Conservation (phyloP, 768 basidiomycete species). For the Termitomyces sp. region DNA sequence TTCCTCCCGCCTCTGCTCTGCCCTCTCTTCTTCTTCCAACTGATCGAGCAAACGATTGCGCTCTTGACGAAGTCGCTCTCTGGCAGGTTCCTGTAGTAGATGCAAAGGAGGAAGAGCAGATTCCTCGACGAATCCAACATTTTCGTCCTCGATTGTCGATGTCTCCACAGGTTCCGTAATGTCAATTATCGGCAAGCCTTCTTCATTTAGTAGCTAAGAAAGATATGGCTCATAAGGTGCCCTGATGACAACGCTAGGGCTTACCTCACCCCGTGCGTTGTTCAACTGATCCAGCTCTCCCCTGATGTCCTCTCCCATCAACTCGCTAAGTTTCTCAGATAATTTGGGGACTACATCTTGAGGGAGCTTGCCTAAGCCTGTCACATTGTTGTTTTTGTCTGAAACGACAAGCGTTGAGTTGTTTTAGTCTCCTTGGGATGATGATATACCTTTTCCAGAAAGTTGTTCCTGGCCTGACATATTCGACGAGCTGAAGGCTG, state of each 20-base stretch:
- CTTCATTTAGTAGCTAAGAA: constrained; percentile 62
- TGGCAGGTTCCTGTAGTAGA: constrained; percentile 38
- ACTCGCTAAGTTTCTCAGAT: constrained; percentile 53
- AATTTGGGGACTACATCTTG: constrained; percentile 47
- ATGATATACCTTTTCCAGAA: not conserved
- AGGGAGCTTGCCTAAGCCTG: constrained; percentile 27
- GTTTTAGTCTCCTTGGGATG: no score
- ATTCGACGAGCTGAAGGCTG: not conserved
- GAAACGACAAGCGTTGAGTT: not conserved
- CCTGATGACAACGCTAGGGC: constrained; percentile 19
- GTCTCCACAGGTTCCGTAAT: constrained; percentile 54
- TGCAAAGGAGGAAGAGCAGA: constrained; percentile 41
- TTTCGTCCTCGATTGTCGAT: constrained; percentile 5
- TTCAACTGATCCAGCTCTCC: constrained; percentile 26
- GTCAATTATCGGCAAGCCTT: constrained; percentile 76
- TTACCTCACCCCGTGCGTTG: constrained; percentile 62
- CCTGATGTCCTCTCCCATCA: constrained; percentile 42
- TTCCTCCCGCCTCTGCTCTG: constrained; percentile 35
- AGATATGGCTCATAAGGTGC: constrained; percentile 16
- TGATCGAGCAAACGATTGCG: constrained; percentile 60
- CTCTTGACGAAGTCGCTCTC: constrained; percentile 47
- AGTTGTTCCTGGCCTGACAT: not conserved
- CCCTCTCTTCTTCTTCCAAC: constrained; percentile 65
- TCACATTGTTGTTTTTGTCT: constrained; percentile 25
- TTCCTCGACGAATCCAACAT: constrained; percentile 28